Conservation (phyloP, 768 basidiomycete species). For the Lanmaoa pseudosensibilis region DNA sequence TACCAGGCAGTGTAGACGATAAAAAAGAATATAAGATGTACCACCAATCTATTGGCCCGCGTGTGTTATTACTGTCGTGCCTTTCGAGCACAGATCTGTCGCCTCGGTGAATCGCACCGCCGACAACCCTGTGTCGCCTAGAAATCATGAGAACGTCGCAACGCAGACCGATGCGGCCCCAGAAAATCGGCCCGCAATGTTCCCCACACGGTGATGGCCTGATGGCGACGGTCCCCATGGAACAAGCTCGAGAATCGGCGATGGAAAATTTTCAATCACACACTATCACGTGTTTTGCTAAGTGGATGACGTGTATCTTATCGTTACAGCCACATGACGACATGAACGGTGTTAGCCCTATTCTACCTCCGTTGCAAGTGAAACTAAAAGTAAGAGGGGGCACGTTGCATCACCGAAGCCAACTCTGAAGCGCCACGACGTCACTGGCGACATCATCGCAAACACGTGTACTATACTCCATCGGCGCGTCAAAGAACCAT, state of each 20-base stretch:
- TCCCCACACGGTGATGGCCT: background rate
- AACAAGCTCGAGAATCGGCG: too few species aligned
- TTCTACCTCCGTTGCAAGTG: conserved; percentile 5
- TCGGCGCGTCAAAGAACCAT: background rate
- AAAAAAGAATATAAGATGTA: conserved; percentile 10
- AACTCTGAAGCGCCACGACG: conserved; percentile 18
- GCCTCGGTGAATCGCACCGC: background rate
- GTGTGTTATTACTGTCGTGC: background rate
- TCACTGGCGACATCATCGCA: conserved; percentile 19
- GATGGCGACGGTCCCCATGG: background rate
- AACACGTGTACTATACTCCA: conserved; percentile 5
- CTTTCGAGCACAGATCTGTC: conserved; percentile 6
- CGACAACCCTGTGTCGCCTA: background rate
- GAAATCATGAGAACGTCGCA: background rate
- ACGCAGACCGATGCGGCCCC: background rate
- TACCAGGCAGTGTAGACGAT: conserved; percentile 19
- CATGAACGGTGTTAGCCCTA: conserved; percentile 4
- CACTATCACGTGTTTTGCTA: conserved; percentile 7
- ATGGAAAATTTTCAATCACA: conserved; percentile 2
- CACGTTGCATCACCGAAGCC: conserved; percentile 16
- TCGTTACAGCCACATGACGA: conserved; percentile 17
- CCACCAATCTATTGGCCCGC: background rate
- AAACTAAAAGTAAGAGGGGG: background rate
- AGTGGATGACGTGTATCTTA: background rate
- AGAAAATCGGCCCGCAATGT: too few species aligned